Conservation (phyloP, 1,139 yeast genomes). For the Debaryomyces subglobosus region DNA sequence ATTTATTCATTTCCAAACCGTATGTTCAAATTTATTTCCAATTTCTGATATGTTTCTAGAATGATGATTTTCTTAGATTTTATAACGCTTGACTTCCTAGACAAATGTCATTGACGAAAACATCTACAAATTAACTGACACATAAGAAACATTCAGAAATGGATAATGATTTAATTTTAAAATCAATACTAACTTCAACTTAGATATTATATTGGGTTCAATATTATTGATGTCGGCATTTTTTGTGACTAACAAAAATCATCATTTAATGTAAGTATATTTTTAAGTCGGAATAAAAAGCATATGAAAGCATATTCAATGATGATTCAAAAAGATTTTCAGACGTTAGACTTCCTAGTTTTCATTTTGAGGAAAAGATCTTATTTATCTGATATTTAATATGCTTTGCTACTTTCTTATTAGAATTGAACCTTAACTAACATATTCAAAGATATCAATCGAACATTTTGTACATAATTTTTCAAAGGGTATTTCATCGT, state of each 20-base stretch:
- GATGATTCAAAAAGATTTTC: slow-evolving; percentile 24
- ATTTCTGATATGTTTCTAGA: neutral
- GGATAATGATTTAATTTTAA: neutral
- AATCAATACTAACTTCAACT: neutral
- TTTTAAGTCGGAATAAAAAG: neutral
- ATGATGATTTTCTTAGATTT: slow-evolving; percentile 11
- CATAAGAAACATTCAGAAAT: neutral
- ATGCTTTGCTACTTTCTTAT: neutral
- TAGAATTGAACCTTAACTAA: neutral
- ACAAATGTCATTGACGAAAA: slow-evolving; percentile 10
- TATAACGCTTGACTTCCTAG: slow-evolving; percentile 14
- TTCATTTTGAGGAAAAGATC: slow-evolving; percentile 30
- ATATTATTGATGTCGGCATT: neutral
- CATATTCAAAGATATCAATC: neutral
- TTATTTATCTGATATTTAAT: slow-evolving; percentile 25
- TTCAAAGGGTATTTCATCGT: neutral
- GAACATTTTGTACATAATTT: neutral
- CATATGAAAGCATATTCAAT: slow-evolving; percentile 14
- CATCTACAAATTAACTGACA: slow-evolving; percentile 6
- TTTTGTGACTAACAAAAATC: neutral
- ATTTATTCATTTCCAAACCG: slow-evolving; percentile 1
- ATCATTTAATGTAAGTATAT: slow-evolving; percentile 7
- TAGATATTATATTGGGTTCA: neutral
- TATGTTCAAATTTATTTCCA: slow-evolving; percentile 6
- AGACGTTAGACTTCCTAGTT: slow-evolving; percentile 36